phyloP scores from a whole-genome alignment of 805 yeast species.

The Ogataea ganodermae region DNA sequence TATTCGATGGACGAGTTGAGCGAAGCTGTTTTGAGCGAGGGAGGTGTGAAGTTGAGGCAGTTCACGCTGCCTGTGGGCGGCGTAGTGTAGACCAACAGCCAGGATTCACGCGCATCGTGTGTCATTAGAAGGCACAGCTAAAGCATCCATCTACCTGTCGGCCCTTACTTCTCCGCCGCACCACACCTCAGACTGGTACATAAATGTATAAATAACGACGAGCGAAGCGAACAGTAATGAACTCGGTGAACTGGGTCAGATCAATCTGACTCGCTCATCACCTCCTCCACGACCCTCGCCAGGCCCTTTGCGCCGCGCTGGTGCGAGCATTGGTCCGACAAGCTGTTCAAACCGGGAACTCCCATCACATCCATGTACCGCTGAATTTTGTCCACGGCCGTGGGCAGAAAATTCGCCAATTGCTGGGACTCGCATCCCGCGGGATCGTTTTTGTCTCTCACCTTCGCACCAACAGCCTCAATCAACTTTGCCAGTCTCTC shows the following conservation, averaged over 20 bases:
- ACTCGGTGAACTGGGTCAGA: too few species aligned
- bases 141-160: too few species aligned
- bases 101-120: too few species aligned
- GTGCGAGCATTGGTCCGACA: conserved; percentile 19
- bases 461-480: conserved; percentile 9
- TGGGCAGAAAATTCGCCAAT: conserved; percentile 3
- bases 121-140: too few species aligned
- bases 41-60: conserved; percentile 71
- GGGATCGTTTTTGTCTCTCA: conserved; percentile 1
- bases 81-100: conserved; percentile 16
- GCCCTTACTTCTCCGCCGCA: too few species aligned
- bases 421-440: neutral
- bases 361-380: conserved; percentile 12
- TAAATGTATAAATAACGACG: too few species aligned
- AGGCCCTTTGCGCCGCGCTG: conserved; percentile 19
- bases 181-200: too few species aligned
- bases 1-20: conserved; percentile 90
- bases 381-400: conserved; percentile 15
- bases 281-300: conserved; percentile 13
- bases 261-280: neutral
- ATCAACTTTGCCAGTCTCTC: conserved; percentile 17
- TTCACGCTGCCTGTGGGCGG: conserved; percentile 43
- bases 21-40: conserved; percentile 68
- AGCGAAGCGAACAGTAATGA: too few species aligned
- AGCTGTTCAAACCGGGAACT: conserved; percentile 18